phyloP scores from a whole-genome alignment of 768 basidiomycete species.

The Pleurotus citrinopileatus region DNA sequence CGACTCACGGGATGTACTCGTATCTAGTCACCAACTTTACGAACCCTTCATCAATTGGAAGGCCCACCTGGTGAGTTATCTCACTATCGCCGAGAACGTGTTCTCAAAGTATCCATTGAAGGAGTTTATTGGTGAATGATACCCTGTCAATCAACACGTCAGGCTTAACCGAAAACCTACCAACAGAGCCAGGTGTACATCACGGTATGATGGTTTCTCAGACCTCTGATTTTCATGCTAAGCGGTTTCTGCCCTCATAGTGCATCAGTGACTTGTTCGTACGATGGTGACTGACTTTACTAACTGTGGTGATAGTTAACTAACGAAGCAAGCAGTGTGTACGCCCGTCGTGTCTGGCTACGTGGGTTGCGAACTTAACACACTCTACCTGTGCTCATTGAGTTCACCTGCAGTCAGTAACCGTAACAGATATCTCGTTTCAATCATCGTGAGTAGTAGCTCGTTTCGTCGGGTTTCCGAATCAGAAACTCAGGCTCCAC shows the following conservation, averaged over 20 bases:
- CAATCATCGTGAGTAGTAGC: slow-evolving; percentile 17
- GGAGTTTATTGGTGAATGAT: background rate
- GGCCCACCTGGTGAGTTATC: slow-evolving; percentile 26
- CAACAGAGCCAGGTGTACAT: slow-evolving; percentile 24
- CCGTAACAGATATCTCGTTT: slow-evolving; percentile 15
- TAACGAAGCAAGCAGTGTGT: slow-evolving; percentile 17
- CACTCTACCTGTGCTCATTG: background rate
- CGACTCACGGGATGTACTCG: slow-evolving; percentile 32
- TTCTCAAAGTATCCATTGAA: background rate
- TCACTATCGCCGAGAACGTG: background rate
- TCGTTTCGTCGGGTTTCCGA: background rate
- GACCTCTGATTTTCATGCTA: background rate
- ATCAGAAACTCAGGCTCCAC: slow-evolving; percentile 1
- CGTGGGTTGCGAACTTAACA: slow-evolving; percentile 13
- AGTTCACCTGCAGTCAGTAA: slow-evolving; percentile 15
- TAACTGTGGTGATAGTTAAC: background rate
- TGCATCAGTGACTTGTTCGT: slow-evolving; percentile 27
- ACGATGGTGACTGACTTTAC: slow-evolving; percentile 22
- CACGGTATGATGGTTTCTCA: slow-evolving; percentile 18
- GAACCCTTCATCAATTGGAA: slow-evolving; percentile 22
- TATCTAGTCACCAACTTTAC: slow-evolving; percentile 32
- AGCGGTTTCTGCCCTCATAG: slow-evolving; percentile 14
- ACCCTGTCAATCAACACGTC: no score
- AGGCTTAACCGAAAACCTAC: background rate
- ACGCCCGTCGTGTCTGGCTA: slow-evolving; percentile 25